Evolutionary conservation across 805 yeast genomes (phyloP), one percentile per base, ranked within the genome.

Genomic region (Kazachstania bromeliacearum): DNA sequence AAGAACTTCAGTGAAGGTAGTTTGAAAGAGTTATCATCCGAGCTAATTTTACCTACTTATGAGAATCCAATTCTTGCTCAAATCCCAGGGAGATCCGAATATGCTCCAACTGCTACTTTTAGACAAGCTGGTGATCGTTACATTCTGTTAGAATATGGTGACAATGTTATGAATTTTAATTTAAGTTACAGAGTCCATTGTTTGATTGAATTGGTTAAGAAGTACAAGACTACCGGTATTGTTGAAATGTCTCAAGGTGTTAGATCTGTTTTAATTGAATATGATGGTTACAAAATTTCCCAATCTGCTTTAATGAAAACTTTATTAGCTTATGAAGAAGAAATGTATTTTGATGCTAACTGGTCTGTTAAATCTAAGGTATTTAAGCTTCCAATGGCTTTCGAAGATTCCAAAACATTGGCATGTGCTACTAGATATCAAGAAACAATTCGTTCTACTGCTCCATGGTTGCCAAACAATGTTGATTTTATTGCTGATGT

Each of bases 41-140:
- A 44, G 0, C 28, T 50, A 20, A 43, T 54, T 5, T 50, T 75
- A 23, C 59, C 72, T 2, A 45, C 58, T 21, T 74, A 77, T 16
- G 78, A 80, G 57, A 62, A 71, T 49, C 96, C 97, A n/a, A 67
- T 88, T 7, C 64, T 89, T 44, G 65, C 69, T 41, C 66, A 63
- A 35, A 59, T 65, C 49, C 62, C 71, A 37, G 70, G 71, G 19
- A 63, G 70, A 15, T 57, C 70, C 13, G 57, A 64, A 7, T 50
- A 63, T 3, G 70, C 77, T 10, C 95, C 95, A 28, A 68, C 67
- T 45, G 88, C 83, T 24, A 80, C 80, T 7, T 87, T 83, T 61
- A 79, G 98, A 55, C 97, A 88, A 62, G 96, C 97, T 17, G 98
- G 98, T 60, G 98, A 89, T 59, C 77, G 96, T 51, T 92, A 85